Evolutionary conservation across 352 stramenopile species (phyloP).

Genomic region (Phytophthora meadii): DNA sequence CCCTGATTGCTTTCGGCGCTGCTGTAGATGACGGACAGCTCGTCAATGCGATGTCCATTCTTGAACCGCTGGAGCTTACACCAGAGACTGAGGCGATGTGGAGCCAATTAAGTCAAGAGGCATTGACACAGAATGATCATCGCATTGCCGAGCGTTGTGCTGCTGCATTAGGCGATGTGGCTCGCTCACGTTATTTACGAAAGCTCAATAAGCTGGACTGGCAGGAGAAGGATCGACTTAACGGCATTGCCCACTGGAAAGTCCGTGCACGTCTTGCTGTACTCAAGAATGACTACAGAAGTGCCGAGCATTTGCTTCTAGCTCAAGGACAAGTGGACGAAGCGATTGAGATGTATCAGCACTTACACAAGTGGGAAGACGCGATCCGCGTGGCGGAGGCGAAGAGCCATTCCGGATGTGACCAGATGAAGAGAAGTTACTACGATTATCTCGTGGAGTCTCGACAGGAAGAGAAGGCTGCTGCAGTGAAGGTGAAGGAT

Average conservation of each 20-base stretch:
- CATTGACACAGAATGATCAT: conserved; percentile 88
- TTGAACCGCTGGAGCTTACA: conserved; percentile 92
- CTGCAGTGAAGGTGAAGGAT: conserved; percentile 92
- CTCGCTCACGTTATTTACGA: conserved; percentile 86
- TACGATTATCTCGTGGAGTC: conserved; percentile 94
- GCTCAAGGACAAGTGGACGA: conserved; percentile 93
- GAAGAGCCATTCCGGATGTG: conserved; percentile 75
- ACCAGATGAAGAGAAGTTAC: conserved; percentile 92
- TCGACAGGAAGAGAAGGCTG: conserved; percentile 93
- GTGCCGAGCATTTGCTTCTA: conserved; percentile 92
- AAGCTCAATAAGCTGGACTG: conserved; percentile 92
- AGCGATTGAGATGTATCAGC: conserved; percentile 95
- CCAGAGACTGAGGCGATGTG: conserved; percentile 95
- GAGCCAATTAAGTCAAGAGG: conserved; percentile 89
- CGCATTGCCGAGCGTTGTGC: conserved; percentile 91
- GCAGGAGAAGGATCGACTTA: conserved; percentile 79
- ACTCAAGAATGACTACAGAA: conserved; percentile 91
- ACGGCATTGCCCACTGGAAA: conserved; percentile 86
- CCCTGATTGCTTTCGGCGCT: conserved; percentile 94
- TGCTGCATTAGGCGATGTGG: conserved; percentile 92
- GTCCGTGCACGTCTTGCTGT: conserved; percentile 85
- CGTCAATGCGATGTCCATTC: conserved; percentile 92
- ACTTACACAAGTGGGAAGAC: conserved; percentile 94
- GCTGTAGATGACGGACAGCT: conserved; percentile 93
- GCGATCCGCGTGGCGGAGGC: conserved; percentile 93